Conservation (phyloP, 306 rosid genomes). For the Sphenostylis stenocarpa region DNA sequence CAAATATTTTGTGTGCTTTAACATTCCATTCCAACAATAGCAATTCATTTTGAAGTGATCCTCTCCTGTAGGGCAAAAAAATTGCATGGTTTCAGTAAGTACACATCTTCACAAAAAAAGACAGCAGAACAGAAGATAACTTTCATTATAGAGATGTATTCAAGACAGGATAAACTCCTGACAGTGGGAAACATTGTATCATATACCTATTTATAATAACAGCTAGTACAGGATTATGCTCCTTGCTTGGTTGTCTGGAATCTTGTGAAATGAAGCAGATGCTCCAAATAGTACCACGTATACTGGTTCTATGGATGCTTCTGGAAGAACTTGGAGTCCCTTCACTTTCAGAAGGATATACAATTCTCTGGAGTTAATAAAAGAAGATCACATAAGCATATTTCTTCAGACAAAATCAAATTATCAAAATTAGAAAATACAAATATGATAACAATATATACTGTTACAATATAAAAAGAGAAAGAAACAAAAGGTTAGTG, state of each 20-base stretch:
- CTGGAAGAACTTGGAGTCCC: slow-evolving; percentile 46
- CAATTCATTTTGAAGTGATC: slow-evolving; percentile 61
- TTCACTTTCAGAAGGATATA: slow-evolving; percentile 72
- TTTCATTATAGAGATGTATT: slow-evolving; percentile 29
- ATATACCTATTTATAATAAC: slow-evolving; percentile 77
- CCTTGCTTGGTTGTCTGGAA: slow-evolving; percentile 53
- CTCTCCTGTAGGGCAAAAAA: slow-evolving; percentile 58
- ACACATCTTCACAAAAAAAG: slow-evolving; percentile 15
- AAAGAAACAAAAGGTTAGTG: not conserved
- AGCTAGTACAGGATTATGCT: slow-evolving; percentile 79
- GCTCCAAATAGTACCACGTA: slow-evolving; percentile 87
- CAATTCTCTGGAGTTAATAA: slow-evolving; percentile 57
- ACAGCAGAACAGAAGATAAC: slow-evolving; percentile 29
- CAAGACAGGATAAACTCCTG: slow-evolving; percentile 28
- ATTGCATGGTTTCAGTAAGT: slow-evolving; percentile 6
- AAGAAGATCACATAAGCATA: slow-evolving; percentile 31
- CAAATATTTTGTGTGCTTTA: slow-evolving; percentile 49
- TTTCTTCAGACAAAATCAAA: slow-evolving; percentile 25
- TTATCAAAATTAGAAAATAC: slow-evolving; percentile 25
- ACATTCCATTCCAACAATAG: slow-evolving; percentile 79
- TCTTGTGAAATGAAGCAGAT: slow-evolving; percentile 87
- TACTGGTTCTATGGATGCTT: slow-evolving; percentile 50
- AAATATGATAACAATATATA: slow-evolving; percentile 13
- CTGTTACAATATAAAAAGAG: slow-evolving; percentile 6
- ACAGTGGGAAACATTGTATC: slow-evolving; percentile 15